phyloP scores from a whole-genome alignment of 768 basidiomycete species.

The Suillus ampliporus region DNA sequence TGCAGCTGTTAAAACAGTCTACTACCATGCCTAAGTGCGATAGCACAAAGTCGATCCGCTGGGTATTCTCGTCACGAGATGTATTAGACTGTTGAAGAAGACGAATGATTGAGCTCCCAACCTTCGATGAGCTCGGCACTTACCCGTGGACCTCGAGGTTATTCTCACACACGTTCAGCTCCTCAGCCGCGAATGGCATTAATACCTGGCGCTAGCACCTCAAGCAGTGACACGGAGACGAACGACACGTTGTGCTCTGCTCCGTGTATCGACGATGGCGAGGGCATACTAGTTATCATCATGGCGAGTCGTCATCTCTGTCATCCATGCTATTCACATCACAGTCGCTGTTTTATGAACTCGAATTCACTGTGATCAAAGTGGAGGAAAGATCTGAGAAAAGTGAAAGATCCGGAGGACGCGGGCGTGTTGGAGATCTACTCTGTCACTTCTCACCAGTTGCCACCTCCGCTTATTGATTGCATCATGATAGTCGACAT shows the following conservation, averaged over 20 bases:
- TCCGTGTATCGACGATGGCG: not conserved
- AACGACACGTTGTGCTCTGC: not conserved
- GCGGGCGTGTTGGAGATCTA: not conserved
- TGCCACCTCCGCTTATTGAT: too few relatives aligned
- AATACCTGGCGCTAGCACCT: not conserved
- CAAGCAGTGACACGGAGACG: not conserved
- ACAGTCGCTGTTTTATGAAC: too few relatives aligned
- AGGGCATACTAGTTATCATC: not conserved
- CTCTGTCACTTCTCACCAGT: too few relatives aligned
- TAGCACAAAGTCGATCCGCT: not conserved
- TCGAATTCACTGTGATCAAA: not conserved
- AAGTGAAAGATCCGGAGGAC: not conserved
- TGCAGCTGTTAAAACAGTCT: not conserved
- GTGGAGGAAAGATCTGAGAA: too few relatives aligned
- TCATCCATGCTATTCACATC: not conserved
- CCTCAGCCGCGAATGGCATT: constrained; percentile 2
- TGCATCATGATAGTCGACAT: too few relatives aligned
- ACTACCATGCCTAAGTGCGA: not conserved
- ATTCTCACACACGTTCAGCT: constrained; percentile 1
- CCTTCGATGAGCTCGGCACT: constrained; percentile 1
- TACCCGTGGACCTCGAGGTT: not conserved
- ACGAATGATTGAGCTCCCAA: not conserved
- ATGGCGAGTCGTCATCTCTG: not conserved
- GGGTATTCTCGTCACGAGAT: not conserved
- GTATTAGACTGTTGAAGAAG: not conserved